These are phyloP conservation scores for Phytophthora litchii DNA, from an alignment of 352 stramenopile genomes.

Conservation along the genomic window DNA sequence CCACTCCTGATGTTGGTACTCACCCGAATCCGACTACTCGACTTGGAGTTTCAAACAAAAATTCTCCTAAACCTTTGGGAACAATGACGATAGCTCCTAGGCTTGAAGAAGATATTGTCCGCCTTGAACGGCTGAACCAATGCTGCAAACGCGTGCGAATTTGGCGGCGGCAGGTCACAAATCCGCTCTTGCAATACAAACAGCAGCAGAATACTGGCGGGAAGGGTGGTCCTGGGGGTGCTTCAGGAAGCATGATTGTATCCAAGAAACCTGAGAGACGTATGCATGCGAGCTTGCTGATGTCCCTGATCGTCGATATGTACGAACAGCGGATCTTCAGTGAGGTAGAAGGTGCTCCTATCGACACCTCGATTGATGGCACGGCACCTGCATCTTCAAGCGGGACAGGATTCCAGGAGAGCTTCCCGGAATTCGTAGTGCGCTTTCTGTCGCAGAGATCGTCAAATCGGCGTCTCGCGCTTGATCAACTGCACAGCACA, in stretches of 20 bases:
- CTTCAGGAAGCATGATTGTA: slow-evolving; percentile 10
- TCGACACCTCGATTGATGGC: slow-evolving; percentile 18
- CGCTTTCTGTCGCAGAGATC: slow-evolving; percentile 58
- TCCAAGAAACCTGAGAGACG: slow-evolving; percentile 67
- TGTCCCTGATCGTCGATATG: slow-evolving; percentile 76
- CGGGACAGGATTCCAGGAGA: slow-evolving; percentile 47
- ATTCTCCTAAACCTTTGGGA: slow-evolving; percentile 2
- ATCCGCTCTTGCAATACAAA: slow-evolving; percentile 72
- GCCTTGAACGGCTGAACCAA: slow-evolving; percentile 57
- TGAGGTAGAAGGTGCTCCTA: slow-evolving; percentile 43
- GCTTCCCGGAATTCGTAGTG: slow-evolving; percentile 74
- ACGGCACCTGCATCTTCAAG: slow-evolving; percentile 9
- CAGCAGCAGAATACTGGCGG: slow-evolving; percentile 39
- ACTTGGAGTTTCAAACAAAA: slow-evolving; percentile 14
- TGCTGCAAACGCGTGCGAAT: slow-evolving; percentile 81
- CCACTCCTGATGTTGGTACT: neutral
- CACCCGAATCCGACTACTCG: slow-evolving; percentile 1
- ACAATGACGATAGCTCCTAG: slow-evolving; percentile 4
- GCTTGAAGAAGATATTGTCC: slow-evolving; percentile 57
- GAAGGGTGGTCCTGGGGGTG: slow-evolving; percentile 15
- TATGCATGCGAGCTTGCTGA: slow-evolving; percentile 72
- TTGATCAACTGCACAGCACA: slow-evolving; percentile 67
- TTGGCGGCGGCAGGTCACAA: slow-evolving; percentile 64
- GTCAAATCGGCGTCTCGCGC: slow-evolving; percentile 47
- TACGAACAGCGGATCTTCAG: slow-evolving; percentile 65